Conservation (phyloP, 2,329 filamentous ascomycete species). For the Alternaria ventricosa region DNA sequence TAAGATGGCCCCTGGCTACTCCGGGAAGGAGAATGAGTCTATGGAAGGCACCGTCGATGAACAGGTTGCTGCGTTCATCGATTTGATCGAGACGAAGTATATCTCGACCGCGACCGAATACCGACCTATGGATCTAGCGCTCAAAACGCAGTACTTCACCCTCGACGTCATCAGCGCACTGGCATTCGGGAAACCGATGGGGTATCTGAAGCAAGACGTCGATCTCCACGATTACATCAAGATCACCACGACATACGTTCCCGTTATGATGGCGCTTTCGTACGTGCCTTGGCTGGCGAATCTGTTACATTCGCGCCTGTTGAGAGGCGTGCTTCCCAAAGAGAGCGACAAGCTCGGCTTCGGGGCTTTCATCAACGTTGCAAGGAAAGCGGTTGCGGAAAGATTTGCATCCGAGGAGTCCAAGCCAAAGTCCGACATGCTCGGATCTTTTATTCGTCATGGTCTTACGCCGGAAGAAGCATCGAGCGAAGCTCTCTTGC, state of each 20-base stretch:
- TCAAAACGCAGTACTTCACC: slow-evolving; percentile 59
- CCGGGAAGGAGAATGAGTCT: slow-evolving; percentile 58
- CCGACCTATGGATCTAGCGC: slow-evolving; percentile 51
- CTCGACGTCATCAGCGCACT: slow-evolving; percentile 62
- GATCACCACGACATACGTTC: slow-evolving; percentile 48
- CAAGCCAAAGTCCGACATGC: slow-evolving; percentile 57
- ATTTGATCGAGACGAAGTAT: slow-evolving; percentile 57
- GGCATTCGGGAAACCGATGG: slow-evolving; percentile 59
- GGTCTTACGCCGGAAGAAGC: slow-evolving; percentile 51
- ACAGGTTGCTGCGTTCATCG: slow-evolving; percentile 52
- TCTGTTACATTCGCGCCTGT: slow-evolving; percentile 20
- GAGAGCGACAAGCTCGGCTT: slow-evolving; percentile 55
- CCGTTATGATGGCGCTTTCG: slow-evolving; percentile 21
- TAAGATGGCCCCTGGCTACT: slow-evolving; percentile 55
- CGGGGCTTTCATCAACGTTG: slow-evolving; percentile 51
- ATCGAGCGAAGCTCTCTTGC: slow-evolving; percentile 53
- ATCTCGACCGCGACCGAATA: slow-evolving; percentile 32
- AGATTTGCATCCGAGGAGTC: slow-evolving; percentile 53
- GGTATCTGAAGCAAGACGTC: slow-evolving; percentile 56
- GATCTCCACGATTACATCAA: slow-evolving; percentile 55
- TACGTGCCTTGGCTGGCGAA: slow-evolving; percentile 24
- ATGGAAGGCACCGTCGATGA: slow-evolving; percentile 58
- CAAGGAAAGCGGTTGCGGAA: slow-evolving; percentile 55
- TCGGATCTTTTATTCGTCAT: slow-evolving; percentile 57
- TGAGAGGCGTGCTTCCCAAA: slow-evolving; percentile 22